These are phyloP conservation scores for Drechmeria coniospora DNA, from an alignment of 2,329 filamentous ascomycete species.

Conservation along the genomic window DNA sequence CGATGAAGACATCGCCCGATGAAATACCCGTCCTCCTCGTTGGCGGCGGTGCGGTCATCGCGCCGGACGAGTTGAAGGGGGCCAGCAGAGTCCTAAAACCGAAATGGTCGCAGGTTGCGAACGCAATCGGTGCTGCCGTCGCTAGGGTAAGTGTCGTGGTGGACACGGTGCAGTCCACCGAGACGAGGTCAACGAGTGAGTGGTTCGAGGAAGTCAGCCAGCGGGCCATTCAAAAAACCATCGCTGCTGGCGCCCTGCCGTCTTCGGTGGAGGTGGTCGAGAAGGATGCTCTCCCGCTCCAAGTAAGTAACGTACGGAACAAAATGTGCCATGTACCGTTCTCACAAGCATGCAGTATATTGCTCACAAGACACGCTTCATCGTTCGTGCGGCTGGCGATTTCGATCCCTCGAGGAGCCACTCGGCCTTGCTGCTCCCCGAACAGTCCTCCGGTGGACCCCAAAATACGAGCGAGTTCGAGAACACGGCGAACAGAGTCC, in stretches of 20 bases:
- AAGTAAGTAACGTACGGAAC: slow-evolving; percentile 15
- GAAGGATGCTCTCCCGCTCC: slow-evolving; percentile 37
- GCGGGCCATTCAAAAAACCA: slow-evolving; percentile 26
- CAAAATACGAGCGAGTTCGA: slow-evolving; percentile 10
- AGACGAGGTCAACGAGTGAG: slow-evolving; percentile 20
- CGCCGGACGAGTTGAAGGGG: slow-evolving; percentile 37
- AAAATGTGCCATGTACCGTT: neutral
- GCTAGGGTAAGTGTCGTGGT: slow-evolving; percentile 40
- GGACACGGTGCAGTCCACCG: slow-evolving; percentile 34
- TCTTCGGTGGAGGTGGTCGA: slow-evolving; percentile 33
- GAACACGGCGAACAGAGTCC: slow-evolving; percentile 3
- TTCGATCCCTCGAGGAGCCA: slow-evolving; percentile 25
- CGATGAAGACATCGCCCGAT: slow-evolving; percentile 46
- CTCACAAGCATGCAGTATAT: slow-evolving; percentile 24
- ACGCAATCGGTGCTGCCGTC: slow-evolving; percentile 49
- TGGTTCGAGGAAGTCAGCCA: slow-evolving; percentile 21
- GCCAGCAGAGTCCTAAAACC: slow-evolving; percentile 42
- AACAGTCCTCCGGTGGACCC: slow-evolving; percentile 1
- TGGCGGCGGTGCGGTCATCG: slow-evolving; percentile 45
- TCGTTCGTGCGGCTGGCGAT: slow-evolving; percentile 44
- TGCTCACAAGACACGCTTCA: slow-evolving; percentile 36
- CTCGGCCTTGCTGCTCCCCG: neutral
- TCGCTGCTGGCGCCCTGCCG: slow-evolving; percentile 27
- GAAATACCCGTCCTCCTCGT: slow-evolving; percentile 45
- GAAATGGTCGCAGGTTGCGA: slow-evolving; percentile 42